phyloP scores from a whole-genome alignment of 805 yeast genomes.

The Wickerhamiella nectarea region DNA sequence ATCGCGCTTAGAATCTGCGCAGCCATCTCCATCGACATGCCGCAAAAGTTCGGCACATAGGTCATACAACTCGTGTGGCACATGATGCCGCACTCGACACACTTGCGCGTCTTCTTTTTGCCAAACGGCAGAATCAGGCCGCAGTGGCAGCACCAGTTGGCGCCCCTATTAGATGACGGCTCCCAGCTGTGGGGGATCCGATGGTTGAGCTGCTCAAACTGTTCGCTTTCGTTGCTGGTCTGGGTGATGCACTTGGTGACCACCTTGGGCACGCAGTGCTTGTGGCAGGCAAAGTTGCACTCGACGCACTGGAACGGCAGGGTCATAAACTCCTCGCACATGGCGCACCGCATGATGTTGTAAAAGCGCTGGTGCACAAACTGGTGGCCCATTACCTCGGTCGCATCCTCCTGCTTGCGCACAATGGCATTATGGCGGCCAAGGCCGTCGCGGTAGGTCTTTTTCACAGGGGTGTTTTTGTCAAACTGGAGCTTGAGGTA shows the following conservation, averaged over 20 bases:
- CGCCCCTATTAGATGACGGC: slow-evolving; percentile 81
- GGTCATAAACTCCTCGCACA: slow-evolving; percentile 87
- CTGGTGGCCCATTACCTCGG: slow-evolving; percentile 93
- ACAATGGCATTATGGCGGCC: slow-evolving; percentile 94
- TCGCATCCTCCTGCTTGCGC: slow-evolving; percentile 69
- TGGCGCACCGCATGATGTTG: slow-evolving; percentile 92
- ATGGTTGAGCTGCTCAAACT: slow-evolving; percentile 76
- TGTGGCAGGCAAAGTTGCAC: slow-evolving; percentile 64
- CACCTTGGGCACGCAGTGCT: slow-evolving; percentile 63
- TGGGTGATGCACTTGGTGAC: slow-evolving; percentile 65
- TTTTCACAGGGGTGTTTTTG: slow-evolving; percentile 23
- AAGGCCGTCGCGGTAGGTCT: slow-evolving; percentile 28
- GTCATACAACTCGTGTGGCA: slow-evolving; percentile 89
- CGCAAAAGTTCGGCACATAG: slow-evolving; percentile 95
- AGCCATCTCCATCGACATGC: slow-evolving; percentile 96
- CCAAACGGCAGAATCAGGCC: slow-evolving; percentile 96
- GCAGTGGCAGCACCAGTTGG: slow-evolving; percentile 99
- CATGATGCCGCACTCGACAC: slow-evolving; percentile 82
- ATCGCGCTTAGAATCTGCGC: slow-evolving; percentile 76
- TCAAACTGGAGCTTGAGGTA: slow-evolving; percentile 65
- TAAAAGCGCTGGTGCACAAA: slow-evolving; percentile 82
- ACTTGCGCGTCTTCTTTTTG: slow-evolving; percentile 77
- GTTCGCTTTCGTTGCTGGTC: slow-evolving; percentile 40
- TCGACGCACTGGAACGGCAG: slow-evolving; percentile 72
- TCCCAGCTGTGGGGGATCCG: slow-evolving; percentile 95